Evolutionary conservation across 495 filamentous ascomycete species (phyloP), one percentile per base, ranked within the genome.

Genomic region (Mycothermus thermophilus): DNA sequence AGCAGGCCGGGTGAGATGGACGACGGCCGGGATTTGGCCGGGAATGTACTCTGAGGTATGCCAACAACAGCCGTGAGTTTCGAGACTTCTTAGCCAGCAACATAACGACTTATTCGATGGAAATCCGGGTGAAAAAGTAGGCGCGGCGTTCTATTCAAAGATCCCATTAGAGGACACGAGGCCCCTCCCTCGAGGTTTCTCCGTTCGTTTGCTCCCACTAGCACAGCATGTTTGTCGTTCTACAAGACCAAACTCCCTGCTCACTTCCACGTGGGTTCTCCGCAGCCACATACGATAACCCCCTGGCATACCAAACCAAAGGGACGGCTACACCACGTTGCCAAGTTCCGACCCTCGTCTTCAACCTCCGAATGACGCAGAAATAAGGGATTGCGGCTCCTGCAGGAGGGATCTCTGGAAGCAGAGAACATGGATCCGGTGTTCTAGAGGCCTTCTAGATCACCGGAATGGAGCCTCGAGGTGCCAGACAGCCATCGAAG

Each of bases 381-480:
- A 10, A 5, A 16, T 8, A 33, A 11, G 14, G 13, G 19, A 37
- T 5, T 32, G 3, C 7, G 15, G n/a, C n/a, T n/a, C n/a, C n/a
- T n/a, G n/a, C 15, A 2, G 14, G 9, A 24, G 18, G 12, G 16
- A 5, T 12, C 15, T 17, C 27, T 14, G n/a, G 21, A 20, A 20
- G 10, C 16, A 30, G 14, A 30, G 30, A 31, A 32, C 10, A 8
- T 24, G 13, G 1, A 26, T 30, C 37, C 10, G 28, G 14, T 8
- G 21, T 34, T 38, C 47, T 35, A 50, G 43, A 37, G 25, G 20
- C 4, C 20, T 36, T 35, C 43, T 36, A 50, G 46, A 43, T 50
- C 41, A 30, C 10, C 34, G 19, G 27, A 28, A 25, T 13, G 35
- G 22, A 17, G 7, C 29, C 27, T n/a, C 20, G 32, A 30, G 15